Evolutionary conservation across 768 basidiomycete genomes (phyloP).

Genomic region (Trametes maxima): DNA sequence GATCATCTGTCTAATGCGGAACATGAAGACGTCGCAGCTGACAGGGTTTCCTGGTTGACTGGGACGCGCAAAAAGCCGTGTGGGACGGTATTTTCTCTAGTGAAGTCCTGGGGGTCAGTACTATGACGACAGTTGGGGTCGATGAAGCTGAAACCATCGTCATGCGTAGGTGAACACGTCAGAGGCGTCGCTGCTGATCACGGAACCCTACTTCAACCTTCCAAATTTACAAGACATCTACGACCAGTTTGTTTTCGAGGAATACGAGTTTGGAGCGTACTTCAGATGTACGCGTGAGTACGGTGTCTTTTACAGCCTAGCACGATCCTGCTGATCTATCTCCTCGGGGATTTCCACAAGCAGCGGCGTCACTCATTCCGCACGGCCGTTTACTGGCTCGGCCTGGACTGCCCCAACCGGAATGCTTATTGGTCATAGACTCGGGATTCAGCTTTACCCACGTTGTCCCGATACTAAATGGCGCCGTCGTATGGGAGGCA

Average conservation of each 20-base stretch:
- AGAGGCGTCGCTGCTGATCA: conserved; percentile 77
- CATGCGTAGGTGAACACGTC: conserved; percentile 66
- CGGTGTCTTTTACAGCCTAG: conserved; percentile 19
- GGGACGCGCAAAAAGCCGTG: conserved; percentile 93
- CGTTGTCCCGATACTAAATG: conserved; percentile 79
- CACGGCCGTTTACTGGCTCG: conserved; percentile 69
- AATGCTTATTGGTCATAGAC: conserved; percentile 84
- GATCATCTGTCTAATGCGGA: conserved; percentile 13
- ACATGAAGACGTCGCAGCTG: conserved; percentile 13
- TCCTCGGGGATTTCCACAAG: background rate
- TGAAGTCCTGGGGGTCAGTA: conserved; percentile 35
- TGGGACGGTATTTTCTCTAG: conserved; percentile 91
- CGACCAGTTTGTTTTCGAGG: conserved; percentile 95
- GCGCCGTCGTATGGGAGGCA: conserved; percentile 74
- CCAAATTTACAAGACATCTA: conserved; percentile 91
- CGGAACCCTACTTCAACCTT: conserved; percentile 94
- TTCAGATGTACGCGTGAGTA: conserved; percentile 78
- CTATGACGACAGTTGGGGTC: background rate
- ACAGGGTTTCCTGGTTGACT: conserved; percentile 91
- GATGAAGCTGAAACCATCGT: background rate
- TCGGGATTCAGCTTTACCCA: conserved; percentile 95
- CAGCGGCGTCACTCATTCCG: conserved; percentile 81
- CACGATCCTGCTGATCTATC: conserved; percentile 23
- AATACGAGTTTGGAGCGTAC: conserved; percentile 90
- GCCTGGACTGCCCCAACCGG: conserved; percentile 54